Base-by-base conservation (phyloP, 106 monocot species). In the Hemerocallis citrina region DNA sequence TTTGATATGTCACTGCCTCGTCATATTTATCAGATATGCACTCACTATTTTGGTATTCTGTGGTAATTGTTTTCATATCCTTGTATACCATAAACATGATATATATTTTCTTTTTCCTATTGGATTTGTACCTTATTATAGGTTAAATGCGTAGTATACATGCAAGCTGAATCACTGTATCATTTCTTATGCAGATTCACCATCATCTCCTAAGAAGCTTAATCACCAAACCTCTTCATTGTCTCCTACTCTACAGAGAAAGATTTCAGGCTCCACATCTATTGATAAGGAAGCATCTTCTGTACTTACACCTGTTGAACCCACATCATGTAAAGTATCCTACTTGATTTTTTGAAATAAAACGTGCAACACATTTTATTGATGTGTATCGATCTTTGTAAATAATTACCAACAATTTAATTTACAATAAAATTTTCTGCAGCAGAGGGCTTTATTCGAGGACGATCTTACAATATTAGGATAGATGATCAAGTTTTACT, bases 371-470 rank as follows among this genome's bases (percentile, higher is more conserved):
- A n/a, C n/a, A 4, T 14, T 27, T 8, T 12, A 17, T 72, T 55
- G 34, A 27, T 21, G n/a, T 58, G 29, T 31, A 30, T 13, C 4
- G 14, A 41, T 41, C 16, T 15, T 19, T 24, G 8, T 48, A 32
- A 17, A 23, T 7, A 4, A 34, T 13, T 31, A n/a, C 24, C 15
- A 35, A 15, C 66, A 58, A 62, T 14, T 60, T 85, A 82, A 87
- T 72, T 58, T 66, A 24, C 31, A 69, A 38, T 42, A 76, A 76
- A 68, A 71, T 81, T 75, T 64, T 70, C 72, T 88, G 82, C 98
- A 99, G 98, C 92, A 82, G 98, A 99, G 82, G 88, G 92, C 68
- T 82, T 88, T 50, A 68, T 90, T 72, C 78, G 85, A 63, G 98
- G 98, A 80, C 88, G 92, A 29, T 99, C 92, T 28, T 99, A 99